Evolutionary conservation across 169 alveolate genomes (phyloP), one percentile per base, ranked within the genome.

Genomic region (Amoebophrya sp.): DNA sequence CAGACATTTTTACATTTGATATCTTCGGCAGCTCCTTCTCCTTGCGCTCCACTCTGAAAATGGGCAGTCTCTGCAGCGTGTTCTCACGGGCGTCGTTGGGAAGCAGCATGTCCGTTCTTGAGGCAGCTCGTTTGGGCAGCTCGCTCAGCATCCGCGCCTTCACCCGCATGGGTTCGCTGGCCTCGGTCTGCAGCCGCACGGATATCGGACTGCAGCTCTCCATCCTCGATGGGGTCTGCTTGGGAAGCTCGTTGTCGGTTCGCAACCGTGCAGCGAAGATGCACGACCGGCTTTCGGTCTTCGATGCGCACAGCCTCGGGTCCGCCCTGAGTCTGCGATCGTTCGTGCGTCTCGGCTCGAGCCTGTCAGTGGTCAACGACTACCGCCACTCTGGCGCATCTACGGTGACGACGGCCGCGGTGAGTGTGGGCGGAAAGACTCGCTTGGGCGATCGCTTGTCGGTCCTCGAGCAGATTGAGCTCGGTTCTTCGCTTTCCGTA

Each of bases 1-100:
- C n/a, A n/a, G n/a, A n/a, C n/a, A n/a, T n/a, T n/a, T n/a, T n/a
- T n/a, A n/a, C n/a, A n/a, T n/a, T n/a, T n/a, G n/a, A n/a, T n/a
- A n/a, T n/a, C n/a, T n/a, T 88, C 53, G 90, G 90, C 90, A 88
- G 90, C 90, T 35, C 90, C 25, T 40, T 88, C 40, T 88, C 90
- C n/a, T 18, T 88, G 47, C 35, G 90, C 32, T 88, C 90, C 3
- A 7, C 29, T 2, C 53, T 88, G 54, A 88, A 40, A 18, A 7
- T 88, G 53, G 90, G 90, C 0, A 35, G 54, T 18, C 66, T 47
- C 66, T 47, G 7, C 66, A 12, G 29, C 29, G 66, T 47, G 66
- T 88, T 88, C 90, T 35, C 53, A 0, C 53, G 23, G 54, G 38
- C 38, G 35, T 23, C 40, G 12, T 25, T 89, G 53, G 91, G 91